Percentiles rank a stretch among this genome's conserved stretches.
phyloP scores from a whole-genome alignment of 2,329 filamentous ascomycete species.

The Sporothrix protearum region DNA sequence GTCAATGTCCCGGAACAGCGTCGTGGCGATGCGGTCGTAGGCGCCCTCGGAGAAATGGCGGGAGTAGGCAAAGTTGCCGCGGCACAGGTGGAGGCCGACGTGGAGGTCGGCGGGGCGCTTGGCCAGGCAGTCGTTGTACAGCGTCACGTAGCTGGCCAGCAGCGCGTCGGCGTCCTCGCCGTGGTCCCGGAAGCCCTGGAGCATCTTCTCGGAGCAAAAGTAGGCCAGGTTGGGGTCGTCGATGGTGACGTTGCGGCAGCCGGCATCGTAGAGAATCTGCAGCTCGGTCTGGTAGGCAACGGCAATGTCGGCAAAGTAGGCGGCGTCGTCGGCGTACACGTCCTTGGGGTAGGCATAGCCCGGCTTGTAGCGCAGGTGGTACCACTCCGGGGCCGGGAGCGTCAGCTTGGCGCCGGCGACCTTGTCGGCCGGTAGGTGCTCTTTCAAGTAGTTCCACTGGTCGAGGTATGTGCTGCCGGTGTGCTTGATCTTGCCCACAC shows the following conservation, averaged over 20 bases:
- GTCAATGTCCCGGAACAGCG: constrained; percentile 57
- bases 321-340: constrained; percentile 46
- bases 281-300: constrained; percentile 49
- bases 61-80: constrained; percentile 59
- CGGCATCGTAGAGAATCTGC: constrained; percentile 47
- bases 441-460: constrained; percentile 44
- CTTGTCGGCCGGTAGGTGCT: constrained; percentile 53
- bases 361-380: constrained; percentile 51
- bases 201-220: constrained; percentile 67
- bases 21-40: constrained; percentile 59
- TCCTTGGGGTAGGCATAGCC: constrained; percentile 49
- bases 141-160: constrained; percentile 65
- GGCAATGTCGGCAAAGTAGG: constrained; percentile 51
- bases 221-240: constrained; percentile 62
- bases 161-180: constrained; percentile 62
- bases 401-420: constrained; percentile 64
- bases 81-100: constrained; percentile 66
- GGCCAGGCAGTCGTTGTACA: constrained; percentile 68
- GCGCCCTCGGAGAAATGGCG: constrained; percentile 62
- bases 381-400: constrained; percentile 61
- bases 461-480: constrained; percentile 43
- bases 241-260: constrained; percentile 53
- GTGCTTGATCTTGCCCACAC: constrained; percentile 47
- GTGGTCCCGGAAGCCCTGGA: constrained; percentile 53
- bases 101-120: constrained; percentile 63